Conservation (phyloP, 805 yeast species). For the Candida verbasci region DNA sequence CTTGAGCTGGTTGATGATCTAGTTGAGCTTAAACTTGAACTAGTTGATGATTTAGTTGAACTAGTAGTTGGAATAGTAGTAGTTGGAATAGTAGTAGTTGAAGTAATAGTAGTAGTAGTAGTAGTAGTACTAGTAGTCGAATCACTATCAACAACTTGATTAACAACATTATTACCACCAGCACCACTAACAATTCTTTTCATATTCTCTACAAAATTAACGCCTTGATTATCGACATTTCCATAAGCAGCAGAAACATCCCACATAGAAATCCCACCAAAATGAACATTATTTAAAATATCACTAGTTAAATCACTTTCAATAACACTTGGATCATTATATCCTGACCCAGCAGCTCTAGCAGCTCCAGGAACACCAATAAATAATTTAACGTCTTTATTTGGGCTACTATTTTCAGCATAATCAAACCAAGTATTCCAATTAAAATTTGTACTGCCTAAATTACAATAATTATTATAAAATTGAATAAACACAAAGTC, state of each 20-base stretch:
- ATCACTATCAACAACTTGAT: neutral
- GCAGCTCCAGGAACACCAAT: conserved; percentile 33
- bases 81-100: conserved; percentile 7
- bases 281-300: conserved; percentile 19
- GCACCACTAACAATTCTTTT: conserved; percentile 35
- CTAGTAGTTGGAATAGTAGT: conserved; percentile 5
- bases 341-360: conserved; percentile 33
- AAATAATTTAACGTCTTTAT: conserved; percentile 26
- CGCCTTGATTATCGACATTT: conserved; percentile 17
- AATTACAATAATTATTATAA: conserved; percentile 32
- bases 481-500: conserved; percentile 39
- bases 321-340: conserved; percentile 18
- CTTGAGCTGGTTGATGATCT: neutral
- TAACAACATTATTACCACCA: too few species aligned
- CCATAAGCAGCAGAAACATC: conserved; percentile 59
- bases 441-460: conserved; percentile 25
- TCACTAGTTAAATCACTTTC: conserved; percentile 12
- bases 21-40: conserved; percentile 1
- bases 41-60: neutral
- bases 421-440: conserved; percentile 32
- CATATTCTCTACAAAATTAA: conserved; percentile 29
- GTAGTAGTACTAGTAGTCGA: conserved; percentile 5
- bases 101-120: conserved; percentile 5
- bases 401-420: conserved; percentile 26
- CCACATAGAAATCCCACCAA: conserved; percentile 83